phyloP scores from a whole-genome alignment of 257 asterid species.

The Echium plantagineum region DNA sequence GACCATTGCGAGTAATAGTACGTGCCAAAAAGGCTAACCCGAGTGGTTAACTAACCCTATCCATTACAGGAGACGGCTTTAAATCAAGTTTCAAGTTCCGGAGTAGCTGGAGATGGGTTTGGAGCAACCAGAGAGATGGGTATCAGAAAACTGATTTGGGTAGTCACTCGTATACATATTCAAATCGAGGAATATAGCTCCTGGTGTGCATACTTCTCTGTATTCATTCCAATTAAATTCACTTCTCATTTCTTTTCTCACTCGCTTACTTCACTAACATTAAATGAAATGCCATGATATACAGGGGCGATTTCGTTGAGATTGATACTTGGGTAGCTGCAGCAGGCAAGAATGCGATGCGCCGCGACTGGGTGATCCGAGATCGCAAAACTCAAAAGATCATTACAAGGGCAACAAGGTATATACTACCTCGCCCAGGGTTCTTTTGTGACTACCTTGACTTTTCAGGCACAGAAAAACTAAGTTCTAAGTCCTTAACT shows the following conservation, averaged over 20 bases:
- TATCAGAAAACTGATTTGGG: constrained; percentile 72
- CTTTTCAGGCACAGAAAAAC: too few relatives aligned
- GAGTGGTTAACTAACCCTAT: background rate
- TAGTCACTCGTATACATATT: constrained; percentile 59
- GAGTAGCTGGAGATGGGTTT: constrained; percentile 67
- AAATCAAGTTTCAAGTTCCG: constrained; percentile 69
- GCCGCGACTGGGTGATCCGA: constrained; percentile 75
- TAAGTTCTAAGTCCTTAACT: too few relatives aligned
- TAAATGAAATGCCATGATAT: too few relatives aligned
- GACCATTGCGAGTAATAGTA: too few relatives aligned
- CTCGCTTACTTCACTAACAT: too few relatives aligned
- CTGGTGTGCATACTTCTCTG: constrained; percentile 27
- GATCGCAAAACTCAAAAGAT: constrained; percentile 48
- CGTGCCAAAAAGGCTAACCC: too few relatives aligned
- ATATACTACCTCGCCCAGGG: too few relatives aligned
- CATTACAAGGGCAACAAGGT: constrained; percentile 82
- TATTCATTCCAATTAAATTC: background rate
- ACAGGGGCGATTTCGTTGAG: constrained; percentile 84
- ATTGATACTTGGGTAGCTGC: constrained; percentile 94
- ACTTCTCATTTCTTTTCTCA: too few relatives aligned
- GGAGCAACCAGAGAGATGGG: constrained; percentile 90
- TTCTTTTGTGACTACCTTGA: too few relatives aligned
- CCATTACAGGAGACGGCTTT: constrained; percentile 63
- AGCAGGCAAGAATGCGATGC: constrained; percentile 86
- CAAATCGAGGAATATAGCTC: constrained; percentile 63